Evolutionary conservation across 441 rosid species (phyloP).

Genomic region (Gossypium trilobum): DNA sequence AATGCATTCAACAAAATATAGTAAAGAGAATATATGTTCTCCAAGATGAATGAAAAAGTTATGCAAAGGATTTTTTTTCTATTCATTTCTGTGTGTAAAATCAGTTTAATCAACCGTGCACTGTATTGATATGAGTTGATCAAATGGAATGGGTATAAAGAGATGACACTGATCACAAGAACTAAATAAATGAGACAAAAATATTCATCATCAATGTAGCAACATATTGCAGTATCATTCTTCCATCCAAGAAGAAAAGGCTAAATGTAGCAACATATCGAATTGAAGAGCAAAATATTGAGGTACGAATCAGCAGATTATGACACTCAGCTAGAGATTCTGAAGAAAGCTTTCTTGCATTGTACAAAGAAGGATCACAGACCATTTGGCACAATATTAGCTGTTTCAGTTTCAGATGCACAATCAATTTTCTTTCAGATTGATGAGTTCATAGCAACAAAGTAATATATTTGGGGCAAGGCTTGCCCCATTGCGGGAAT

Average conservation of each 20-base stretch:
- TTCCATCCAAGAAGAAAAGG: background rate
- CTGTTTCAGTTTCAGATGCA: conserved; percentile 6
- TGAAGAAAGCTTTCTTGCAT: background rate
- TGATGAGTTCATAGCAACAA: background rate
- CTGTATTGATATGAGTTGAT: background rate
- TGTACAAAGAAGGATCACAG: background rate
- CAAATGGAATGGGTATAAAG: background rate
- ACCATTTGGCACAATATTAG: background rate
- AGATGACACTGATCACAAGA: background rate
- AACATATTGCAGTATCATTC: background rate
- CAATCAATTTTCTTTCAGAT: background rate
- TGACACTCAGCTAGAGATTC: background rate
- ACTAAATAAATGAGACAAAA: background rate
- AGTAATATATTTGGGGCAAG: background rate
- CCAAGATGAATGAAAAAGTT: conserved; percentile 3
- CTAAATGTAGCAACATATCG: background rate
- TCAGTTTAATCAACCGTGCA: background rate
- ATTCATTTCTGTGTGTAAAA: background rate
- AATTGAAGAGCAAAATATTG: background rate
- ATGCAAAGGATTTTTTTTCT: background rate
- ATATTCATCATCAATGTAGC: background rate
- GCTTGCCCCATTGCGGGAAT: background rate
- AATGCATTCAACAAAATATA: background rate
- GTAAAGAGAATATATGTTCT: background rate
- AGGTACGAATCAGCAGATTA: background rate